Base-by-base conservation (phyloP, 495 filamentous ascomycete species). In the Niebla homalea region DNA sequence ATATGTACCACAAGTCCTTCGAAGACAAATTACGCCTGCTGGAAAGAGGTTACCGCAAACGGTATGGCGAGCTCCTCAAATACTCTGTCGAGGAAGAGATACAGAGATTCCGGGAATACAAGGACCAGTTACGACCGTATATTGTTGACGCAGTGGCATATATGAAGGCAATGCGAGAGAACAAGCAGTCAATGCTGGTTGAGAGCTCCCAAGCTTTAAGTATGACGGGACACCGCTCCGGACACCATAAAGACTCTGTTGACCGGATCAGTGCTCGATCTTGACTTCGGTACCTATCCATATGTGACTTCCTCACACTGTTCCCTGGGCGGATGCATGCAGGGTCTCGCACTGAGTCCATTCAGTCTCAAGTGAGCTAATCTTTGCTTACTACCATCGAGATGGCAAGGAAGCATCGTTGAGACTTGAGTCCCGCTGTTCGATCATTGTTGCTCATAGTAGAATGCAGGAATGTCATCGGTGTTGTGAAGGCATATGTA, bases 191-290 rank as follows among this genome's bases (percentile, higher is more conserved):
- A 51, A 83, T 89, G 53, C 71, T 94, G 7, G 77, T 94, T 36
- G 89, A 96, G 66, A 87, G 87, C 49, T 83, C 85, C n/a, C 87
- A 94, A 56, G 86, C 87, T n/a, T 68, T 89, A 45, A 84, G 86
- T 36, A 36, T 40, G 38, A 40, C 18, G 18, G 10, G 25, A 20
- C 11, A 35, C 36, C 4, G 14, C 20, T 38, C 16, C 38, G 22
- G 20, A 0, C 7, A 23, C 36, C n/a, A 20, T 20, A 20, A 16
- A 36, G 4, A 22, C n/a, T 15, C 26, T 48, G 20, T 20, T 15
- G n/a, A 48, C 19, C 14, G 36, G 22, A 10, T 12, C 4, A 23
- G 29, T 46, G 78, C 72, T 87, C 32, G 82, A 86, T 64, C 70
- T 86, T 41, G 81, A 85, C 65, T 79, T 77, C 63, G 84, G 85